These are phyloP conservation scores for Articulospora tetracladia DNA, from an alignment of 495 filamentous ascomycete species.

Conservation along the genomic window DNA sequence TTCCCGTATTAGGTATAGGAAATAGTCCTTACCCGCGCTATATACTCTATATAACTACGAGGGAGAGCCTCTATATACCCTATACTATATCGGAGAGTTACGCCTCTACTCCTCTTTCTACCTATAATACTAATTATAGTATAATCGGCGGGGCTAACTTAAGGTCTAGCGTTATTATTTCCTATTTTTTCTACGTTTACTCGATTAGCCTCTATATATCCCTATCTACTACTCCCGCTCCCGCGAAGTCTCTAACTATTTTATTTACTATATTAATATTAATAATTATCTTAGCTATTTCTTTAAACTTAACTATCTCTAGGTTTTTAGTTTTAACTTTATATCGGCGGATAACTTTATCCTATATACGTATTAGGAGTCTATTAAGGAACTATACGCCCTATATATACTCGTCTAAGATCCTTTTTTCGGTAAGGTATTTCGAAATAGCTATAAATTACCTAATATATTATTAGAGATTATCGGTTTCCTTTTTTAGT, in stretches of 20 bases:
- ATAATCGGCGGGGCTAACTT: neutral
- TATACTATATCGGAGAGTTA: neutral
- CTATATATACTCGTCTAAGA: no score
- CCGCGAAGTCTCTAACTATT: neutral
- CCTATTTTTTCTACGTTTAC: no score
- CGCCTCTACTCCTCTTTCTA: neutral
- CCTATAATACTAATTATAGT: neutral
- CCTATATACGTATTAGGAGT: no score
- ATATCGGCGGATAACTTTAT: no score
- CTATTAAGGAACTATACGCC: no score
- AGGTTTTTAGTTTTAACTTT: no score
- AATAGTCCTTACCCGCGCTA: neutral
- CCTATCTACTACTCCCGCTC: neutral
- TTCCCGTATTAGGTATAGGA: neutral
- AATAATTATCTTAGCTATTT: no score
- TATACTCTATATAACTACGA: neutral
- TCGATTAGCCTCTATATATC: neutral
- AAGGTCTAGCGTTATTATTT: neutral
- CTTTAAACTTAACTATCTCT: no score
- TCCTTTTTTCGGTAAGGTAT: neutral
- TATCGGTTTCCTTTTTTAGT: neutral
- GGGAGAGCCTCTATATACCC: neutral
- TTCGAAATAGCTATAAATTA: neutral
- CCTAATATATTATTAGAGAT: neutral
- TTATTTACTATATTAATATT: neutral